Base-by-base conservation (phyloP, 805 yeast genomes). In the Metschnikowia corniflorae region DNA sequence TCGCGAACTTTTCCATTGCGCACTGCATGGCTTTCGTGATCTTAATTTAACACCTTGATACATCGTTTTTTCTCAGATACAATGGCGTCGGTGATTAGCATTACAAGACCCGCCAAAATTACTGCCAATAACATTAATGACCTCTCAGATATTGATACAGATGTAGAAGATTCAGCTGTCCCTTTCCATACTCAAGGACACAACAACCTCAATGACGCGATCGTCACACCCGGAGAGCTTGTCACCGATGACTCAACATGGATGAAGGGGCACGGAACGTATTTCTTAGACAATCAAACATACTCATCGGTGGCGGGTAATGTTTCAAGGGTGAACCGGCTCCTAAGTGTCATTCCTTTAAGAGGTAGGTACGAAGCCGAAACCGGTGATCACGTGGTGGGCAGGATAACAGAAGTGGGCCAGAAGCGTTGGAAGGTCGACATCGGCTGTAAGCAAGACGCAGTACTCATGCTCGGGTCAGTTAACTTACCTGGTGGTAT, bases 221-320 rank as follows among this genome's bases (percentile, higher is more conserved):
- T 93, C 7, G 95, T 91, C 14, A 87, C 97, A 1, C 98, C 98
- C 0, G 98, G 98, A 7, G 97, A 93, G 57, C 65, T 89, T 33
- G 85, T 93, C n/a, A 93, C 97, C 0, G 93, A 86, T 49, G 97
- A 93, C 54, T 86, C 96, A 6, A 74, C 82, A 2, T 93, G 97
- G 97, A 93, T 93, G 98, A 77, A 95, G 55, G 98, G 98, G 20
- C 98, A 91, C 55, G 98, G 98, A 5, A 93, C 97, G 0, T 93
- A 87, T 58, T 77, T 81, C 47, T 63, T 83, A 26, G 79, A 78
- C 22, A 82, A 82, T 47, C 68, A 73, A 49, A 87, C 96, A 0
- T 87, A 77, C 58, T 82, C 96, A 3, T 82, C 97, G 0, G 96
- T 91, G 6, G 96, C 96, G 0, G 99, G 99, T 4, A 79, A 80